Conservation (phyloP, 495 filamentous ascomycete genomes). For the Viridothelium virens region DNA sequence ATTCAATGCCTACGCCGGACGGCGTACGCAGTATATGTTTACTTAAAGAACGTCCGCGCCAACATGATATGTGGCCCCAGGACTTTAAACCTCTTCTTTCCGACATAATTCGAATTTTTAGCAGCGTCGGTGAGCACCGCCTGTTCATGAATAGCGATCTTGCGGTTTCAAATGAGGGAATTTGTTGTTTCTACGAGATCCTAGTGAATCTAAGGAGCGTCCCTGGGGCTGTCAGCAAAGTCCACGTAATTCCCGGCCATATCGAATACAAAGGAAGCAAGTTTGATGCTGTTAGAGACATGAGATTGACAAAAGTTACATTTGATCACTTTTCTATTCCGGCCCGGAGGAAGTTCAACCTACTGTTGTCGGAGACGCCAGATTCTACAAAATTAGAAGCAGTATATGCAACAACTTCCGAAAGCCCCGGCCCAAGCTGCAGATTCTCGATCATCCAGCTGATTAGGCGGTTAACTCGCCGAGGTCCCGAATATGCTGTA, state of each 20-base stretch:
- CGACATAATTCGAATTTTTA: not conserved
- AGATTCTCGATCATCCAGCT: not conserved
- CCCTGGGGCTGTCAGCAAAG: not conserved
- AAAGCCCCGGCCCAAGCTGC: not conserved
- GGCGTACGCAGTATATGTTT: not conserved
- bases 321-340: not conserved
- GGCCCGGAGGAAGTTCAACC: not conserved
- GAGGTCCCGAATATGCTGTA: not conserved
- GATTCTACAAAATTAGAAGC: not conserved
- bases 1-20: not conserved
- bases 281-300: not conserved
- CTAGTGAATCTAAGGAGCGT: not conserved
- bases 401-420: not conserved
- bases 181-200: not conserved
- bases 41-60: not conserved
- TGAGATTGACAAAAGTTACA: not conserved
- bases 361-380: not conserved
- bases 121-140: not conserved
- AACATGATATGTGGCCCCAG: not conserved
- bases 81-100: not conserved
- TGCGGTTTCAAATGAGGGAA: not conserved
- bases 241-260: not conserved
- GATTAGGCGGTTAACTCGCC: not conserved
- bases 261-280: not conserved
- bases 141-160: not conserved